Evolutionary conservation across 805 yeast genomes (phyloP).

Genomic region (Yamadazyma philogaea): DNA sequence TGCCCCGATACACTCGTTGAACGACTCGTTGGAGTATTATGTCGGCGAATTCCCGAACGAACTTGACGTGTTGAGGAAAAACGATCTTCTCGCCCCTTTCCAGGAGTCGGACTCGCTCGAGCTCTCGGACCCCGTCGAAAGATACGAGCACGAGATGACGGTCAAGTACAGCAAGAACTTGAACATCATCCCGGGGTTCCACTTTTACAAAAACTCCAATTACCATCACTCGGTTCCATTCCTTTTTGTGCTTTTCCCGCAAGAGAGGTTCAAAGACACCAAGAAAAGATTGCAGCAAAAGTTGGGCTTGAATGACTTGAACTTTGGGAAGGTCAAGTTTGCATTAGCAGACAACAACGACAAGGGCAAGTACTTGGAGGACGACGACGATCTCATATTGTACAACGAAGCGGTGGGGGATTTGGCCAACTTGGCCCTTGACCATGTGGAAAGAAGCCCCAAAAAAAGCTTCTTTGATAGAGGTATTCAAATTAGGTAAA

Average conservation of each 20-base stretch:
- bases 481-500: constrained; percentile 40
- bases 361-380: constrained; percentile 44
- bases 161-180: constrained; percentile 24
- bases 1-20: constrained; percentile 30
- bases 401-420: constrained; percentile 46
- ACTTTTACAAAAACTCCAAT: constrained; percentile 67
- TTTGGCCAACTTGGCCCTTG: constrained; percentile 58
- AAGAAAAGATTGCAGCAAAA: constrained; percentile 62
- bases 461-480: constrained; percentile 36
- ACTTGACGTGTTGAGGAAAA: constrained; percentile 34
- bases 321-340: constrained; percentile 72
- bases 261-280: constrained; percentile 62
- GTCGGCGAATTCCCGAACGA: constrained; percentile 45
- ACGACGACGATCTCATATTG: constrained; percentile 53
- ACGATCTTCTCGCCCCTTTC: constrained; percentile 26
- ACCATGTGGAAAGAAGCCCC: constrained; percentile 81
- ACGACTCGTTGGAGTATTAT: constrained; percentile 34
- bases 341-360: constrained; percentile 48
- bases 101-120: constrained; percentile 18
- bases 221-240: constrained; percentile 83
- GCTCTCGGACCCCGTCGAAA: constrained; percentile 18
- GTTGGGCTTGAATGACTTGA: constrained; percentile 75
- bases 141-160: constrained; percentile 23
- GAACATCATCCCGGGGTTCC: constrained; percentile 64
- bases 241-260: constrained; percentile 64